Percentiles rank a stretch among this genome's conserved stretches.
These are phyloP conservation scores for Hypomontagnella submonticulosa DNA, from an alignment of 495 filamentous ascomycete species.

Conservation along the genomic window DNA sequence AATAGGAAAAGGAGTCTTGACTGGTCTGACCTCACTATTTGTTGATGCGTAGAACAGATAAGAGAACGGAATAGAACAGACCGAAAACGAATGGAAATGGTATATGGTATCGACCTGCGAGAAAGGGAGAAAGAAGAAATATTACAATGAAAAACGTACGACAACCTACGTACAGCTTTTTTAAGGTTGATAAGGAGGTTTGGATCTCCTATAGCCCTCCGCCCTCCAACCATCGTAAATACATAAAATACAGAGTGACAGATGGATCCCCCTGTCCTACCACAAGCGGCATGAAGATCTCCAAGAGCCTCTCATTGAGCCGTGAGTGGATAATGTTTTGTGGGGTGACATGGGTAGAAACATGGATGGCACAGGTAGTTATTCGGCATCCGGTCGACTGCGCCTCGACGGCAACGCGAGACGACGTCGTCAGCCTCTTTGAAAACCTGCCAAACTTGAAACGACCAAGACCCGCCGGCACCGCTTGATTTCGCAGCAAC, in stretches of 20 bases:
- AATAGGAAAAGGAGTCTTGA: not conserved
- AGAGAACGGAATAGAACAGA: slow-evolving; percentile 3
- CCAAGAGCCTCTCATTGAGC: slow-evolving; percentile 10
- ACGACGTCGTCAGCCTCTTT: slow-evolving; percentile 35
- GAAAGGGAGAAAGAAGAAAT: slow-evolving; percentile 8
- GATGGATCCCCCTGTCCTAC: not conserved
- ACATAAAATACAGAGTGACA: slow-evolving; percentile 1
- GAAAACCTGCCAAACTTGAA: slow-evolving; percentile 21
- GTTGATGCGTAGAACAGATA: too few species aligned
- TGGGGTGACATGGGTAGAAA: not conserved
- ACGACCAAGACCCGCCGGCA: slow-evolving; percentile 27
- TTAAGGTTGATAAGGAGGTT: slow-evolving; percentile 16
- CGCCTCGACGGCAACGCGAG: slow-evolving; percentile 35
- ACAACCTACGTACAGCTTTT: slow-evolving; percentile 5
- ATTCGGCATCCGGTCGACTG: slow-evolving; percentile 31
- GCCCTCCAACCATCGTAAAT: slow-evolving; percentile 5
- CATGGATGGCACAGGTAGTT: not conserved
- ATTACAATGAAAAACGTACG: slow-evolving; percentile 25
- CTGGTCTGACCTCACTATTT: not conserved
- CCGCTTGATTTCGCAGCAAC: slow-evolving; percentile 28
- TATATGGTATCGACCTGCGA: slow-evolving; percentile 21
- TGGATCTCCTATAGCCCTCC: not conserved
- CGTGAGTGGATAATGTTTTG: slow-evolving; percentile 20
- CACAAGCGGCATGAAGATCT: not conserved
- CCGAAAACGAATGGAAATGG: slow-evolving; percentile 13